These are phyloP conservation scores for Multifurca ochricompacta DNA, from an alignment of 768 basidiomycete species.

Conservation along the genomic window DNA sequence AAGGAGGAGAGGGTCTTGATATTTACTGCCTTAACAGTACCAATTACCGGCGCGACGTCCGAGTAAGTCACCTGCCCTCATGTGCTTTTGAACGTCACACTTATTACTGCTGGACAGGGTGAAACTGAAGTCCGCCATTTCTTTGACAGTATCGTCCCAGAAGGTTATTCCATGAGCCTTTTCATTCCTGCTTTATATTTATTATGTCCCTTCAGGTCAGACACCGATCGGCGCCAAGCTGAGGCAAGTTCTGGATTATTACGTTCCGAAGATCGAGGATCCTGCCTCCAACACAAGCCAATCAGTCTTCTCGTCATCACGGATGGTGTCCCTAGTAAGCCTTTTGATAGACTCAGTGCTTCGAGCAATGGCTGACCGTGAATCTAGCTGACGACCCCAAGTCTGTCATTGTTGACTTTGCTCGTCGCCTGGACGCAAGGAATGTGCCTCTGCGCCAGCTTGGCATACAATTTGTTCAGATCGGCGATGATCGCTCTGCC, in stretches of 20 bases:
- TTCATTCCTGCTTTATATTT: constrained; percentile 7
- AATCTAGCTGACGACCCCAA: constrained; percentile 22
- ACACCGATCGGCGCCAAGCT: constrained; percentile 35
- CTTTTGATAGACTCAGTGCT: not conserved
- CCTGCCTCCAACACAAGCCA: constrained; percentile 29
- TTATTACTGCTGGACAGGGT: constrained; percentile 5
- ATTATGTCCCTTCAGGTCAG: constrained; percentile 23
- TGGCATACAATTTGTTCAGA: constrained; percentile 35
- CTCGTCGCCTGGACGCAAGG: constrained; percentile 27
- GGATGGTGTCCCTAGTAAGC: constrained; percentile 34
- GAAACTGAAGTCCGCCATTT: constrained; percentile 5
- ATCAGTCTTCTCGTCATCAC: constrained; percentile 33
- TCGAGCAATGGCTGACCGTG: not conserved
- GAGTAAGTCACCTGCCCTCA: constrained; percentile 27
- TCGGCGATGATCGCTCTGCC: constrained; percentile 29
- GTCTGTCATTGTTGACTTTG: constrained; percentile 18
- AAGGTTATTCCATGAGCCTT: not conserved
- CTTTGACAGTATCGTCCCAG: constrained; percentile 12
- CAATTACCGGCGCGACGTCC: not conserved
- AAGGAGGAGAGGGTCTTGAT: constrained; percentile 35
- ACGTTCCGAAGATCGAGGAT: constrained; percentile 30
- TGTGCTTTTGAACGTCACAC: not conserved
- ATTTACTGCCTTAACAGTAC: constrained; percentile 36
- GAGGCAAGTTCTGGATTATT: constrained; percentile 30
- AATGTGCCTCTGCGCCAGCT: constrained; percentile 29